Evolutionary conservation across 139 green algal genomes (phyloP), one percentile per base, ranked within the genome.

Genomic region (Medakamo hakoo): DNA sequence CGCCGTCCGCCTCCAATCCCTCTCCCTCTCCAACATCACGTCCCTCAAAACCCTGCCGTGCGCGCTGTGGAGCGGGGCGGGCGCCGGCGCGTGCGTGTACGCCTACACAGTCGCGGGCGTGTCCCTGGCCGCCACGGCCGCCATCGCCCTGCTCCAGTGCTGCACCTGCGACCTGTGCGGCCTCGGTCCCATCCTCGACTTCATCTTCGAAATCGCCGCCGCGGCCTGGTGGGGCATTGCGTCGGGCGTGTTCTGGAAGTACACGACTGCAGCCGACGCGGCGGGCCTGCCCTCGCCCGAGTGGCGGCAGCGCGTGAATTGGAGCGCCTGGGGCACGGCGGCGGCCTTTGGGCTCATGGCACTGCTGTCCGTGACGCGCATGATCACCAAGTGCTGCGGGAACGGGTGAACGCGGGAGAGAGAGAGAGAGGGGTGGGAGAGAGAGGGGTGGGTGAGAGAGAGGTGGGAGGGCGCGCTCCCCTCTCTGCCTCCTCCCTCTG

Each of bases 121-220:
- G 20, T 71, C 66, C 28, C 56, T 71, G 24, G 25, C 61, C 16
- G 66, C 66, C 30, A 66, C 66, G 4, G 30, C 18, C 4, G 52
- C 57, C 22, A 29, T 71, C 4, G 26, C 26, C 23, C 56, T 71
- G 49, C 55, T 71, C 49, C 66, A 63, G 30, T 71, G 66, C 66
- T 66, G 49, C 52, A 71, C 66, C 25, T 71, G 66, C 66, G 55
- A 67, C 55, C 49, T 71, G 14, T 71, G 66, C 55, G 66, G 66
- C 19, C 22, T 66, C 2, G 66, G 66, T 0, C 28, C 59, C 22
- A 30, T 66, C 19, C 4, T 71, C 21, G 66, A 71, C 25, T 28
- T 49, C 1, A 55, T 63, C 4, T 66, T 71, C 30, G 59, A 60
- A 49, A 29, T 49, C 27, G 66, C 31, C 19, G 59, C 59, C 19